Percentiles rank a stretch among this genome's conserved stretches.
These are phyloP conservation scores for Paxillus rubicundulus DNA, from an alignment of 768 basidiomycete genomes.

Conservation along the genomic window DNA sequence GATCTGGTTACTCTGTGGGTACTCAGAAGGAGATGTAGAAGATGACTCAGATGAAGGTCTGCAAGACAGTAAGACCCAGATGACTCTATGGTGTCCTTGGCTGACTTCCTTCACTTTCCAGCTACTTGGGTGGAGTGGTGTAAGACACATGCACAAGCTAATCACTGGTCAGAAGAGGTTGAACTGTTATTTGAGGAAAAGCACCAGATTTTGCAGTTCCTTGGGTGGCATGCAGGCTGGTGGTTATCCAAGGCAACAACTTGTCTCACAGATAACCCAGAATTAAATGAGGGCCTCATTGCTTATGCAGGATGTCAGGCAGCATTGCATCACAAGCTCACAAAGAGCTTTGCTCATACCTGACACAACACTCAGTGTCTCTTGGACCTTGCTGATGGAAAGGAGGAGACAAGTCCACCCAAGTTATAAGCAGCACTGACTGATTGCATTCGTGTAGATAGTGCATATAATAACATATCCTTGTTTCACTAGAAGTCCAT, in stretches of 20 bases:
- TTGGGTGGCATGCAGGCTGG: not conserved
- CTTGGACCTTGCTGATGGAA: no score
- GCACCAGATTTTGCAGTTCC: not conserved
- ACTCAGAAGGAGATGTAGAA: not conserved
- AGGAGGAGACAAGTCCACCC: no score
- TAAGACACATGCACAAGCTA: not conserved
- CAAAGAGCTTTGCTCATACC: not conserved
- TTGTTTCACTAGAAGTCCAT: no score
- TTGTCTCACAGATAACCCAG: not conserved
- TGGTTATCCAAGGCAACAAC: not conserved
- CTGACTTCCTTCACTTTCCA: not conserved
- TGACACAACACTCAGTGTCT: no score
- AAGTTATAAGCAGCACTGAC: no score
- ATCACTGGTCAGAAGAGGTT: not conserved
- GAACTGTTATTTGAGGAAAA: not conserved
- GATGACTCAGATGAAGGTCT: not conserved
- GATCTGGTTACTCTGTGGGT: constrained; percentile 1
- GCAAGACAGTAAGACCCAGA: not conserved
- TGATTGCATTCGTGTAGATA: no score
- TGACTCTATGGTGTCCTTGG: no score
- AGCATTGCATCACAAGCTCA: not conserved
- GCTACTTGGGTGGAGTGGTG: not conserved
- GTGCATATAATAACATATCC: no score
- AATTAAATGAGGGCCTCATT: not conserved
- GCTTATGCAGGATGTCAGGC: not conserved